Conservation (phyloP, 305 asterid genomes). For the Andrographis paniculata region DNA sequence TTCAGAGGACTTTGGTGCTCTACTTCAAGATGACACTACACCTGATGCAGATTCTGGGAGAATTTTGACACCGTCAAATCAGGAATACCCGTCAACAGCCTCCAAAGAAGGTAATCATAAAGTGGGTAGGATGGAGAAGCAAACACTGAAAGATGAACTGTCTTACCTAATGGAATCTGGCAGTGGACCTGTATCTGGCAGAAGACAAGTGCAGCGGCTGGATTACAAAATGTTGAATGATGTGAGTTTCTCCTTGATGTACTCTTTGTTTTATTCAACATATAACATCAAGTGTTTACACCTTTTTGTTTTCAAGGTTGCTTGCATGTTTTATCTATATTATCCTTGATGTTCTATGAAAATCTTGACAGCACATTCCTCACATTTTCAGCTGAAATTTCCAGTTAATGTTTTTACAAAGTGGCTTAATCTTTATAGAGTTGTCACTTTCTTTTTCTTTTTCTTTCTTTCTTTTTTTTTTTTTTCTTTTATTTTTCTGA, state of each 20-base stretch:
- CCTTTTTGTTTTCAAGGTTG: constrained; percentile 1
- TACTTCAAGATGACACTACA: constrained; percentile 35
- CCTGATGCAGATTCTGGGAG: constrained; percentile 27
- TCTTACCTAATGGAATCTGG: constrained; percentile 44
- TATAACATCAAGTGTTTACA: constrained; percentile 5
- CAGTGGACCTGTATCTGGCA: constrained; percentile 42
- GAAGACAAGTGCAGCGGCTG: constrained; percentile 62
- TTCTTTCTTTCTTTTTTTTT: neutral
- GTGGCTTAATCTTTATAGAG: too few species aligned
- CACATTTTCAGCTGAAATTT: too few species aligned
- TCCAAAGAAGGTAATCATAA: constrained; percentile 21
- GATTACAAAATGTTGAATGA: constrained; percentile 77
- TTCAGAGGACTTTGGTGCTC: constrained; percentile 69
- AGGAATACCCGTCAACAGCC: constrained; percentile 12
- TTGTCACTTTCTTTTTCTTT: neutral
- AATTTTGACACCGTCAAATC: constrained; percentile 17
- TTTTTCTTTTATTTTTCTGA: too few species aligned
- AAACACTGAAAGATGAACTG: constrained; percentile 45
- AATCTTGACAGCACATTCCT: neutral
- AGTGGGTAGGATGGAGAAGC: constrained; percentile 30
- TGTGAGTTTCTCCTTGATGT: constrained; percentile 47
- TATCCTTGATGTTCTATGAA: neutral
- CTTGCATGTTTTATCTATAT: constrained; percentile 14
- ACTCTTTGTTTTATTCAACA: constrained; percentile 12
- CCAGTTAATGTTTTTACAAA: too few species aligned